Evolutionary conservation across 805 yeast genomes (phyloP).

Genomic region (Kazachstania bromeliacearum): DNA sequence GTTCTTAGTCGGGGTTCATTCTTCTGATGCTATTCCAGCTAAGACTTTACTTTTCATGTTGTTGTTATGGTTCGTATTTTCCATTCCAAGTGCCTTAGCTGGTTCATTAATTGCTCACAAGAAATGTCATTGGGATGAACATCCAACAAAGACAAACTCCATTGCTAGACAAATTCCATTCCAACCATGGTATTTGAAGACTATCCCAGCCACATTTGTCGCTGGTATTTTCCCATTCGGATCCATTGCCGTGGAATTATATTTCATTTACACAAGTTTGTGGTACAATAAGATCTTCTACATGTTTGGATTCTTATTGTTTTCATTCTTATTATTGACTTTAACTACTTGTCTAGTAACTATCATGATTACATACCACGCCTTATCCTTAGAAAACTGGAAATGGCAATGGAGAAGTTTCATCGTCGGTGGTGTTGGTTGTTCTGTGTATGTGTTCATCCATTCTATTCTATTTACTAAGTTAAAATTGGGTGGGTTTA

Average conservation of each 20-base stretch:
- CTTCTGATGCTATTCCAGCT: conserved; percentile 92
- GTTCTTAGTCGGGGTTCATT: conserved; percentile 63
- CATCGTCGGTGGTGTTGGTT: conserved; percentile 86
- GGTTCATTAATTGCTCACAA: conserved; percentile 79
- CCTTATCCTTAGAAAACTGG: conserved; percentile 84
- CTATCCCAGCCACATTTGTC: conserved; percentile 55
- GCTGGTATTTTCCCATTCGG: conserved; percentile 94
- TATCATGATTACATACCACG: conserved; percentile 68
- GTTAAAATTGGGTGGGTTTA: conserved; percentile 60
- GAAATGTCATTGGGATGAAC: conserved; percentile 41
- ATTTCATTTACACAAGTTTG: conserved; percentile 79
- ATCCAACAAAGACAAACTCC: conserved; percentile 86
- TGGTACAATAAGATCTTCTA: conserved; percentile 93
- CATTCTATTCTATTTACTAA: conserved; percentile 72
- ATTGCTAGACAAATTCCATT: conserved; percentile 93
- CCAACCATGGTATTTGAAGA: conserved; percentile 75
- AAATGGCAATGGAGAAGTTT: conserved; percentile 96
- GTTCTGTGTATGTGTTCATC: conserved; percentile 72
- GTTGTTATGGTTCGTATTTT: conserved; percentile 73
- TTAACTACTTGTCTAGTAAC: conserved; percentile 76
- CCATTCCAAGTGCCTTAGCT: conserved; percentile 72
- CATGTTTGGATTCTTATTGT: conserved; percentile 94
- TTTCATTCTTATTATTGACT: conserved; percentile 77
- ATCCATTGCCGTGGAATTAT: conserved; percentile 88
- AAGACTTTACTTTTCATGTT: conserved; percentile 81